Evolutionary conservation across 495 filamentous ascomycete species (phyloP), one percentile per base, ranked within the genome.

Genomic region (Chaetomium cochliodes): DNA sequence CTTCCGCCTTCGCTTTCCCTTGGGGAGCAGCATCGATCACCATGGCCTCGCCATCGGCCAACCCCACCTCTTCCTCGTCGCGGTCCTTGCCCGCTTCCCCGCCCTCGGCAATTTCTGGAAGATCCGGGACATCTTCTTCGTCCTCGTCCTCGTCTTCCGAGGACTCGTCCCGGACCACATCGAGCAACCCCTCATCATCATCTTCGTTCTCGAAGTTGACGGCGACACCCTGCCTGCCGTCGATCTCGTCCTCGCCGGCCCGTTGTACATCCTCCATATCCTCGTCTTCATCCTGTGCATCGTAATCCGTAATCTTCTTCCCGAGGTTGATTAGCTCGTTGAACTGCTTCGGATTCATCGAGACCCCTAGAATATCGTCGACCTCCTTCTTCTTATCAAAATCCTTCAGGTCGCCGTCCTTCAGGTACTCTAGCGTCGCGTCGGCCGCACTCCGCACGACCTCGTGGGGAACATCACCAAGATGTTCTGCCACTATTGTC

Each of bases 241-340:
- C 96, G 47, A 96, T 84, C 70, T 96, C 92, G 33, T 81, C 89
- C 70, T 96, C 92, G n/a, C 75, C 89, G 7, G 82, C 86, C n/a
- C 80, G 79, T 59, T 84, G 83, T 11, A 83, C 87, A 53, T 87
- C 80, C 30, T 84, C 90, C 87, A 93, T 90, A 42, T 92, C 87
- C 63, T 97, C 94, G 70, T 97, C 93, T 28, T 98, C 94, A 70
- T 97, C 93, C 72, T 97, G 92, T 37, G 91, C 92, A 76, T 97
- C 91, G 80, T 97, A 99, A 76, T 99, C 94, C 33, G 96, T 98
- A 68, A 99, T 96, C 77, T 99, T 99, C 81, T 98, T 99, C 39
- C 93, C 92, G 7, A 99, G 82, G 73, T 96, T 99, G 56, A 98
- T 88, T 54, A 98, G 79, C 77, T 98, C 94, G 70, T 97, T 98